These are phyloP conservation scores for Rhamnella rubrinervis DNA, from an alignment of 331 rosid genomes.

Conservation along the genomic window DNA sequence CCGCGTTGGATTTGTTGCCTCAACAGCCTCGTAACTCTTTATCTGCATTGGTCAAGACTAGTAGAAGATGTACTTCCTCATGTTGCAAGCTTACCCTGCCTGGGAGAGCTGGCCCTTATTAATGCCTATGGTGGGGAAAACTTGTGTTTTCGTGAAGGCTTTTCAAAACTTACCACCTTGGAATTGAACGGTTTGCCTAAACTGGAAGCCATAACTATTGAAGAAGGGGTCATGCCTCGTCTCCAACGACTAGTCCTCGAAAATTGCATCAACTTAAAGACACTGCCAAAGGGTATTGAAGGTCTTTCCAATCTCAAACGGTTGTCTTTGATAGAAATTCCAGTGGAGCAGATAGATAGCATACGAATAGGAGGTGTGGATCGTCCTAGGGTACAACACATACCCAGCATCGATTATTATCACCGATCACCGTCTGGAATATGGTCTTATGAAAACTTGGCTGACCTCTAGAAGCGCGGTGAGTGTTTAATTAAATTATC, in stretches of 20 bases:
- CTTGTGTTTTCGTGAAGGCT: neutral
- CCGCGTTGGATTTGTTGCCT: conserved; percentile 4
- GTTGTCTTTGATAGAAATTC: neutral
- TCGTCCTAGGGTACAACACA: neutral
- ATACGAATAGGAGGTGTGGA: conserved; percentile 11
- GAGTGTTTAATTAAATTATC: too few relatives aligned
- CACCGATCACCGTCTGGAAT: too few relatives aligned
- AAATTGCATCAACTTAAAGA: neutral
- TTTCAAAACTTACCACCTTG: neutral
- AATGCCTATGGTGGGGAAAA: conserved; percentile 6
- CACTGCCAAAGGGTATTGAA: conserved; percentile 7
- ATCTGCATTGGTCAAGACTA: conserved; percentile 15
- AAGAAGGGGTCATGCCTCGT: conserved; percentile 5
- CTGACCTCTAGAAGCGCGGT: too few relatives aligned
- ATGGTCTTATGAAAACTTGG: too few relatives aligned
- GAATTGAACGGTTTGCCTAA: neutral
- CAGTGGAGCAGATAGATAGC: neutral
- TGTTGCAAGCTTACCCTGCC: conserved; percentile 11
- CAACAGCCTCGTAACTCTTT: neutral
- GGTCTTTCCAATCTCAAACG: neutral
- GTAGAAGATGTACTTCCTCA: conserved; percentile 6
- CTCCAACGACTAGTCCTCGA: neutral
- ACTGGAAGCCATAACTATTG: neutral
- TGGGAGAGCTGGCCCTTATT: neutral
- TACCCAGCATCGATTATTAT: neutral